Conservation (phyloP, 768 basidiomycete genomes). For the Kwoniella pini region DNA sequence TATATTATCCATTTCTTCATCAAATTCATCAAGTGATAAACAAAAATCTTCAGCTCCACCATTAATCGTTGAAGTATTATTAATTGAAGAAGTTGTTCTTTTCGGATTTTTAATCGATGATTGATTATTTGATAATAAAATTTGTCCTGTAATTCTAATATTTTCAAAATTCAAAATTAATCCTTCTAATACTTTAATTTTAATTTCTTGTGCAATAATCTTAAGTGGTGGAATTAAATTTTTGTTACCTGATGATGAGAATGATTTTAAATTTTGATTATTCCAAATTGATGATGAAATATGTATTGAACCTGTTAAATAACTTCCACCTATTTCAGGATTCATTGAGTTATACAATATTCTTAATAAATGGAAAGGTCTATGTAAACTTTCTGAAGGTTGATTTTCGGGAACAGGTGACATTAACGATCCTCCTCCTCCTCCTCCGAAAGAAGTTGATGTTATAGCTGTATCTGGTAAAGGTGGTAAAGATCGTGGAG, state of each 20-base stretch:
- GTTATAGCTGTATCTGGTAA: constrained; percentile 19
- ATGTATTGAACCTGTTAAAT: constrained; percentile 40
- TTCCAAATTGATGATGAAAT: constrained; percentile 42
- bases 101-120: not conserved
- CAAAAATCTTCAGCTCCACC: constrained; percentile 26
- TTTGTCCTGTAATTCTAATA: constrained; percentile 23
- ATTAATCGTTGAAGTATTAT: no score
- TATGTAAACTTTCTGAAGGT: constrained; percentile 30
- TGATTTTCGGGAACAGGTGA: constrained; percentile 47
- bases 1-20: constrained; percentile 44
- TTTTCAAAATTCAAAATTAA: constrained; percentile 31
- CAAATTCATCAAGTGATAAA: constrained; percentile 36
- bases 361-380: constrained; percentile 46
- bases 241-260: not conserved
- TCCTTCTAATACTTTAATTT: constrained; percentile 34
- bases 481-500: constrained; percentile 23
- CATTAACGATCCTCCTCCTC: constrained; percentile 18
- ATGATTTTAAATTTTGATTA: not conserved
- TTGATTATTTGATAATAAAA: constrained; percentile 31
- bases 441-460: no score
- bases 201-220: constrained; percentile 40
- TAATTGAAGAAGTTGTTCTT: not conserved
- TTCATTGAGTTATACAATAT: constrained; percentile 38
- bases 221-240: constrained; percentile 24
- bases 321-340: constrained; percentile 28